phyloP scores from a whole-genome alignment of 1,284 basidiomycete genomes.

The Pseudozyma sp. region DNA sequence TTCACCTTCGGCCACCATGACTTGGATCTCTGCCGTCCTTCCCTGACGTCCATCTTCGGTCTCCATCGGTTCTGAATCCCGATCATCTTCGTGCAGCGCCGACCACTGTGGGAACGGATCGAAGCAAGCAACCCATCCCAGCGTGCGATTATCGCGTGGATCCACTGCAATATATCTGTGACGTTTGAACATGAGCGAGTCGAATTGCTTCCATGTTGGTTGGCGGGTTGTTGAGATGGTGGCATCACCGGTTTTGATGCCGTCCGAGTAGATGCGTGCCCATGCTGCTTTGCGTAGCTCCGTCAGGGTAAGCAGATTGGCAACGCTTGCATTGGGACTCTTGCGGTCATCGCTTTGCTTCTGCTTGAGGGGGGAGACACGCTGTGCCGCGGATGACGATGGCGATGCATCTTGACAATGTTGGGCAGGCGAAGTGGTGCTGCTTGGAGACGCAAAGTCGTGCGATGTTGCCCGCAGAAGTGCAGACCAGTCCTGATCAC shows the following conservation, averaged over 20 bases:
- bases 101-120: constrained; percentile 18
- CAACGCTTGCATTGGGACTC: constrained; percentile 1
- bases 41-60: constrained; percentile 16
- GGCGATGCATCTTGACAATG: constrained; percentile 2
- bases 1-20: constrained; percentile 43
- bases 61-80: not conserved
- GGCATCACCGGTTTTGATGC: constrained; percentile 34
- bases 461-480: constrained; percentile 1
- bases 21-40: constrained; percentile 20
- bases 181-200: constrained; percentile 37
- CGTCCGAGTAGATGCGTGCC: constrained; percentile 38
- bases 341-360: not conserved
- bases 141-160: constrained; percentile 33
- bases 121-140: constrained; percentile 43
- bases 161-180: constrained; percentile 43
- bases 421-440: not conserved
- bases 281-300: constrained; percentile 49
- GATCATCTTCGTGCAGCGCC: constrained; percentile 7
- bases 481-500: constrained; percentile 13
- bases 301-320: constrained; percentile 36
- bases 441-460: not conserved
- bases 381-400: constrained; percentile 2
- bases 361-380: not conserved
- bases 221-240: constrained; percentile 21
- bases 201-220: constrained; percentile 46